Percentiles rank a stretch among this genome's conserved stretches.
phyloP scores from a whole-genome alignment of 768 basidiomycete species.

The Suillus occidentalis region DNA sequence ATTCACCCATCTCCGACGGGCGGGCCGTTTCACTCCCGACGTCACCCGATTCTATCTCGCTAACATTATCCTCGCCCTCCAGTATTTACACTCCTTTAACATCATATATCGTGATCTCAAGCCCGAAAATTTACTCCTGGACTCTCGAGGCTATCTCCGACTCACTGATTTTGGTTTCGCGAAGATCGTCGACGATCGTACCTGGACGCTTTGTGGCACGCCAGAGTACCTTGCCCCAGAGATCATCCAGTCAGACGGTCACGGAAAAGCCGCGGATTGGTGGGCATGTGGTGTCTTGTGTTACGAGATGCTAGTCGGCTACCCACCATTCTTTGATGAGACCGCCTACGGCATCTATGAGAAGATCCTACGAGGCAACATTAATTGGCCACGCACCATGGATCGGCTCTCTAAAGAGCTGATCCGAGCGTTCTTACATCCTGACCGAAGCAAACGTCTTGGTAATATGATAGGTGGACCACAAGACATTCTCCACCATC shows the following conservation, averaged over 20 bases:
- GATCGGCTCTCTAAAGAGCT: slow-evolving; percentile 89
- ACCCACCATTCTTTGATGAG: slow-evolving; percentile 98
- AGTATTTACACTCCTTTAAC: slow-evolving; percentile 93
- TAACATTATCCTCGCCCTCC: slow-evolving; percentile 91
- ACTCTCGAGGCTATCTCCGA: slow-evolving; percentile 89
- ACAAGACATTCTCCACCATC: slow-evolving; percentile 86
- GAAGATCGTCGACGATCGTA: slow-evolving; percentile 95
- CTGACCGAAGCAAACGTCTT: slow-evolving; percentile 87
- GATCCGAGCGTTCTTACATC: slow-evolving; percentile 85
- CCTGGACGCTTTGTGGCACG: slow-evolving; percentile 96
- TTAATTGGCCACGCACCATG: slow-evolving; percentile 89
- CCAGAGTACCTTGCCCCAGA: slow-evolving; percentile 98
- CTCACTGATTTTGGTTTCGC: slow-evolving; percentile 99
- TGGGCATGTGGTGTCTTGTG: slow-evolving; percentile 98
- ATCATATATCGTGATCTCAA: slow-evolving; percentile 99
- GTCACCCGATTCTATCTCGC: slow-evolving; percentile 98
- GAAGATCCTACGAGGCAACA: slow-evolving; percentile 86
- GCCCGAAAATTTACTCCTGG: slow-evolving; percentile 97
- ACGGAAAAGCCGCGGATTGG: slow-evolving; percentile 98
- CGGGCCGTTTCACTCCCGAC: slow-evolving; percentile 92
- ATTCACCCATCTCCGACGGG: slow-evolving; percentile 93
- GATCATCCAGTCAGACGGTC: slow-evolving; percentile 96
- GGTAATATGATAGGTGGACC: slow-evolving; percentile 94
- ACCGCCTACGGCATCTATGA: slow-evolving; percentile 99
- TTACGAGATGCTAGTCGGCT: slow-evolving; percentile 99